Evolutionary conservation across 768 basidiomycete species (phyloP), one percentile per base, ranked within the genome.

Genomic region (Paxillus rubicundulus): DNA sequence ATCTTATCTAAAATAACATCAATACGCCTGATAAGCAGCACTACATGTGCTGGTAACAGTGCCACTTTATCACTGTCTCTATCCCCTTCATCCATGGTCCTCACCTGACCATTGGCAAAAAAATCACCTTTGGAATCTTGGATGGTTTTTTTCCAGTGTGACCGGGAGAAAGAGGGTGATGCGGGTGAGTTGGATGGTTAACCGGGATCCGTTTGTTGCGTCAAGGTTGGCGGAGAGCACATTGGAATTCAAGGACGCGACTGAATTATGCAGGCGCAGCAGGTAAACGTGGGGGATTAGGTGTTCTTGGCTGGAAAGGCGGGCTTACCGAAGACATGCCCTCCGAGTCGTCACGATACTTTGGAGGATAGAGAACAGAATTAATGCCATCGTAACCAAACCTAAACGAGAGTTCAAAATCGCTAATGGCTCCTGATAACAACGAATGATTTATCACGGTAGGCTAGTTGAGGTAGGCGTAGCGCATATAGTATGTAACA

Each of bases 171-270:
- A 80, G 50, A 92, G 78, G 4, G 87, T 85, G 60, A 91, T 85
- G 17, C 91, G 81, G 3, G 85, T 85, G 39, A 94, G 77, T 58
- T 87, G 85, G 37, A 92, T 81, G 8, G 86, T 86, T 33, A 92
- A 74, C 9, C 89, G 81, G 2, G 85, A 84, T 13, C 92, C 85
- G 13, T 86, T 85, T 44, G 84, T 74, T 53, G 93, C 70, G 67
- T 92, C 88, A 56, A 92, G 79, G 63, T 46, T 82, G 77, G 21
- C 85, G 82, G 54, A 94, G 85, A 6, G 82, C 81, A 57, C 84
- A 82, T 61, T 92, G 91, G 18, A 92, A 78, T 62, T 93, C 90
- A 56, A 92, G 79, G n/a, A 92, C 79, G 36, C 85, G 82, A n/a
- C 79, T 73, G 51, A 92, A 85, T 77, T 16, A 92, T 76, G 66